These are phyloP conservation scores for Aspergillus sclerotialis DNA, from an alignment of 2,329 filamentous ascomycete species.

Conservation along the genomic window DNA sequence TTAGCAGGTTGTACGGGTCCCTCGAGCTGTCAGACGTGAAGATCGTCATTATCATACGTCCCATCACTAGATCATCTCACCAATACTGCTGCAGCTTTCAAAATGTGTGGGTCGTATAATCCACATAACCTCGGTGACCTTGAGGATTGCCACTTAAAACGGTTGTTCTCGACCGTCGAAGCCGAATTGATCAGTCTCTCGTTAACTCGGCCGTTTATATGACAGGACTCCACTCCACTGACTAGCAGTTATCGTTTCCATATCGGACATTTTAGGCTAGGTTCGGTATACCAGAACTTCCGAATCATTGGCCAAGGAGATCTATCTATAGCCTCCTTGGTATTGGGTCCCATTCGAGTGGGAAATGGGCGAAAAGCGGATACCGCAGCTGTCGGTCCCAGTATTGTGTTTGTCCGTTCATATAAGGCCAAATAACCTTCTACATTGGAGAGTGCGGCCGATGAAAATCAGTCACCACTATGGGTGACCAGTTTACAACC, in stretches of 20 bases:
- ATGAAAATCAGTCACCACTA: slow-evolving; percentile 4
- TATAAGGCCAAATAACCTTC: no score
- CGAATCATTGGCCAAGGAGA: no score
- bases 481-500: neutral
- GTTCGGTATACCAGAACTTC: no score
- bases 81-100: neutral
- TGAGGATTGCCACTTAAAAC: neutral
- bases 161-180: neutral
- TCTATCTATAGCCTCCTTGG: no score
- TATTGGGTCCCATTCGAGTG: no score
- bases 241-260: no score
- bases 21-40: neutral
- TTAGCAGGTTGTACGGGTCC: neutral
- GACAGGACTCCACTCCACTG: no score
- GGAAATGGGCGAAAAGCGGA: no score
- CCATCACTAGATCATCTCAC: neutral
- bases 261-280: no score
- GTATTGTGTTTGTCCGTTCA: no score
- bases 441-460: no score
- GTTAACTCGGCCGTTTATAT: neutral
- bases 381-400: no score
- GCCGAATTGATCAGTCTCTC: neutral
- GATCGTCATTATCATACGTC: neutral
- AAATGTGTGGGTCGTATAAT: neutral
- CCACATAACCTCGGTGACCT: neutral